Evolutionary conservation across 2,329 filamentous ascomycete species (phyloP), one percentile per base, ranked within the genome.

Genomic region (Capronia epimyces): DNA sequence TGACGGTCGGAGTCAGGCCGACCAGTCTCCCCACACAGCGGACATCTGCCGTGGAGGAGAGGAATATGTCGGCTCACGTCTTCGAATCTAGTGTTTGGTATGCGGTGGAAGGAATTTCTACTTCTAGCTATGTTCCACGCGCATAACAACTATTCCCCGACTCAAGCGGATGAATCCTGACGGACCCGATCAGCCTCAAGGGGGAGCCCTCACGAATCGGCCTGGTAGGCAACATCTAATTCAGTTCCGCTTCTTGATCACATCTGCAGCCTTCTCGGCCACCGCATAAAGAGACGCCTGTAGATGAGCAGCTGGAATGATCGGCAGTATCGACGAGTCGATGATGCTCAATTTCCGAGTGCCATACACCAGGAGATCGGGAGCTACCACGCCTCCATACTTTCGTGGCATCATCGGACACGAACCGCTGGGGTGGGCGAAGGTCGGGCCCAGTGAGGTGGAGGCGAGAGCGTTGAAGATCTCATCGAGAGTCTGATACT

Each of bases 201-300:
- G n/a, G n/a, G n/a, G n/a, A n/a, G n/a, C n/a, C n/a, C n/a, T n/a
- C n/a, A n/a, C n/a, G n/a, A n/a, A n/a, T 27, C 25, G 5, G 18
- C 34, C 41, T n/a, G 5, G n/a, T 36, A 15, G 6, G 32, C 9
- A 34, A 10, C 31, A 34, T 34, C 31, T 15, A 7, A 10, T 15
- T n/a, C 24, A 29, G 22, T n/a, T 16, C 20, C 40, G 40, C 15
- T 10, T 49, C 49, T 58, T 58, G 45, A 60, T 58, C 9, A 66
- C 44, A 56, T 66, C 66, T 0, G 63, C 60, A 1, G 62, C 65
- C 41, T 63, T 63, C 53, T 67, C 65, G 0, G 64, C 66, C 18
- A 67, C 58, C 3, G 64, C 63, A 63, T 67, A 73, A n/a, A 69
- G 55, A 6, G 65, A 64, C 7, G 64, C 60, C 56, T 67, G 64